Percentiles rank a stretch among this genome's conserved stretches.
Evolutionary conservation across 768 basidiomycete genomes (phyloP).

Genomic region (Cystobasidium onofrii): DNA sequence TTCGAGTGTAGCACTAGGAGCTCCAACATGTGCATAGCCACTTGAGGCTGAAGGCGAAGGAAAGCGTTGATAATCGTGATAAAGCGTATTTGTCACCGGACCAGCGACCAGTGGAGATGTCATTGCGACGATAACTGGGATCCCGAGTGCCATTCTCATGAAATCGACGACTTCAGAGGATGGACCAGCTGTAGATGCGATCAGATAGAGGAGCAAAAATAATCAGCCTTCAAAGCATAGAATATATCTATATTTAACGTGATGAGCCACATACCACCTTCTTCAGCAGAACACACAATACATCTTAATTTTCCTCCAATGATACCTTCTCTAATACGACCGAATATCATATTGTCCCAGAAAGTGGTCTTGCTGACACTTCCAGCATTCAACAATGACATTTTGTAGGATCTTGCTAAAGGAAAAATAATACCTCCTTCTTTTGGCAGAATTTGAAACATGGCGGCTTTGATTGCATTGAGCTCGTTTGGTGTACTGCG

Average conservation of each 20-base stretch:
- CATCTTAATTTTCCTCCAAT: conserved; percentile 8
- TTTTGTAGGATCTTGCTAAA: neutral
- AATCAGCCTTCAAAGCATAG: too few species aligned
- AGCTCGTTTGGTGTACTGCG: conserved; percentile 29
- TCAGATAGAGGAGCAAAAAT: too few species aligned
- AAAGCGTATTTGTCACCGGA: conserved; percentile 16
- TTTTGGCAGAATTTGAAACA: neutral
- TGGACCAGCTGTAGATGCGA: conserved; percentile 12
- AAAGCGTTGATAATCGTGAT: conserved; percentile 14
- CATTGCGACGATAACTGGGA: conserved; percentile 13
- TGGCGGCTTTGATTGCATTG: conserved; percentile 6
- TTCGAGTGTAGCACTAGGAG: conserved; percentile 16
- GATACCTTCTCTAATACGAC: neutral
- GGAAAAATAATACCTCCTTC: conserved; percentile 2
- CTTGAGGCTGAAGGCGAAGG: neutral
- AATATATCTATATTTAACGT: too few species aligned
- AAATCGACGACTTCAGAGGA: conserved; percentile 9
- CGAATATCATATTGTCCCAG: conserved; percentile 15
- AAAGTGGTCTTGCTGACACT: conserved; percentile 20
- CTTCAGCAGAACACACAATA: conserved; percentile 18
- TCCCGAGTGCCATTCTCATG: conserved; percentile 3
- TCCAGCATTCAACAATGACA: conserved; percentile 3
- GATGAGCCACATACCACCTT: conserved; percentile 14
- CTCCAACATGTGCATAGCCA: conserved; percentile 3
- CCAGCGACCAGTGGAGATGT: conserved; percentile 22